Percentiles rank a stretch among this genome's conserved stretches.
phyloP scores from a whole-genome alignment of 805 yeast genomes.

The Wickerhamiella hasegawae region DNA sequence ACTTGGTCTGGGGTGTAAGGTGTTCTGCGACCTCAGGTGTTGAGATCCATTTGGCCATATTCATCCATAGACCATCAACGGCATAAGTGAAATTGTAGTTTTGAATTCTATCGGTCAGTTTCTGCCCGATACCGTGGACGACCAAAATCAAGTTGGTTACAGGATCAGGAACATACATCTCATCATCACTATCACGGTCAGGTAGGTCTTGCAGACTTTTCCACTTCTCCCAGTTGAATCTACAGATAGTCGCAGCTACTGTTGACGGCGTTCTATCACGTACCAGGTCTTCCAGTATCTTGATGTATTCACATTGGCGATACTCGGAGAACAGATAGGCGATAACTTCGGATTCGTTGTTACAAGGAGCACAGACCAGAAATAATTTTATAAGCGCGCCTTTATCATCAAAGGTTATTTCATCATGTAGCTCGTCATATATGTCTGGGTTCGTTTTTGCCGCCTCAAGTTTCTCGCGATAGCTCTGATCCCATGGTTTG shows the following conservation, averaged over 20 bases:
- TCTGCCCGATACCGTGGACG: constrained; percentile 91
- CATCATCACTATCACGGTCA: constrained; percentile 17
- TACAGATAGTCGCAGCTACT: constrained; percentile 11
- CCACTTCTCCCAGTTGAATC: constrained; percentile 21
- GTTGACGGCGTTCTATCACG: constrained; percentile 8
- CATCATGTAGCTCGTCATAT: too few species aligned
- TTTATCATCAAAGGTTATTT: too few species aligned
- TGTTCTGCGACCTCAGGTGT: constrained; percentile 10
- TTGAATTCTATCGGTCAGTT: constrained; percentile 62
- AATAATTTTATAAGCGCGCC: too few species aligned
- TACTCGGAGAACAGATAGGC: not conserved
- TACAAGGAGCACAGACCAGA: too few species aligned
- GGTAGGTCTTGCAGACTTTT: constrained; percentile 15
- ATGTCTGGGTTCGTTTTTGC: too few species aligned
- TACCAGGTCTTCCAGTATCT: constrained; percentile 7
- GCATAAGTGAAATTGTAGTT: constrained; percentile 76
- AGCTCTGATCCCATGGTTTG: constrained; percentile 17
- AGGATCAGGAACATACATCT: constrained; percentile 20
- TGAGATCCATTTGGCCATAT: constrained; percentile 17
- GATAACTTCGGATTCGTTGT: too few species aligned
- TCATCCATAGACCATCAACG: constrained; percentile 24
- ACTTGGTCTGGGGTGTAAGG: constrained; percentile 10
- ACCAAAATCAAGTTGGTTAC: constrained; percentile 58
- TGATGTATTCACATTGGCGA: not conserved
- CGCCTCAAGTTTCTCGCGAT: constrained; percentile 15